Conservation (phyloP, 768 basidiomycete species). For the button mushroom (Agaricus bisporus) region DNA sequence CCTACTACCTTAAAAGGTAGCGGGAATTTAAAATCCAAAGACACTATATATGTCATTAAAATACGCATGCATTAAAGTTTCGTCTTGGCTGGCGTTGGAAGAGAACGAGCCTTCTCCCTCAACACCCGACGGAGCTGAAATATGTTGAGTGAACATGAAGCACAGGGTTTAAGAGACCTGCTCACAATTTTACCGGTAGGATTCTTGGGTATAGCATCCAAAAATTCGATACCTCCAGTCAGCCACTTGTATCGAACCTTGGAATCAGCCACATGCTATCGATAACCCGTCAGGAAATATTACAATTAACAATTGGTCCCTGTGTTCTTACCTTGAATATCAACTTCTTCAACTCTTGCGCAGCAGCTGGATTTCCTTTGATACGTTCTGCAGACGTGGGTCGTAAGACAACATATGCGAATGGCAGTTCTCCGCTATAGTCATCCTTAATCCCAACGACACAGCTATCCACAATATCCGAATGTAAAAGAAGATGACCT, state of each 20-base stretch:
- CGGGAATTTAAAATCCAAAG: no score
- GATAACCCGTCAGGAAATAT: background rate
- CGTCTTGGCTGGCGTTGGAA: conserved; percentile 9
- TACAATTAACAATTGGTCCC: background rate
- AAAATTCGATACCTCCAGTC: conserved; percentile 55
- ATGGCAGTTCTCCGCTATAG: conserved; percentile 68
- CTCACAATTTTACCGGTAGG: conserved; percentile 64
- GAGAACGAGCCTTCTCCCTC: conserved; percentile 39
- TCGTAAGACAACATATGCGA: conserved; percentile 61
- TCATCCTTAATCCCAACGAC: conserved; percentile 68
- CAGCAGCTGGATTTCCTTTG: conserved; percentile 24
- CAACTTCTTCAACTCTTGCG: conserved; percentile 31
- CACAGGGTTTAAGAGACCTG: background rate
- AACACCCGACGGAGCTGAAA: conserved; percentile 43
- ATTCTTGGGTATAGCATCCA: conserved; percentile 61
- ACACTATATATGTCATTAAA: background rate
- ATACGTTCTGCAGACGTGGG: conserved; percentile 32
- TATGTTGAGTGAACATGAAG: background rate
- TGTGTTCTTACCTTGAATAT: conserved; percentile 47
- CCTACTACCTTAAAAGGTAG: no score
- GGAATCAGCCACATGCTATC: conserved; percentile 49
- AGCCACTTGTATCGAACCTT: conserved; percentile 59
- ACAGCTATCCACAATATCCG: conserved; percentile 55
- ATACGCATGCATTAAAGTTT: conserved; percentile 10
- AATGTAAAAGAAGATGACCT: conserved; percentile 55